These are phyloP conservation scores for Mallotus nudiflorus DNA, from an alignment of 345 rosid genomes.

Conservation along the genomic window DNA sequence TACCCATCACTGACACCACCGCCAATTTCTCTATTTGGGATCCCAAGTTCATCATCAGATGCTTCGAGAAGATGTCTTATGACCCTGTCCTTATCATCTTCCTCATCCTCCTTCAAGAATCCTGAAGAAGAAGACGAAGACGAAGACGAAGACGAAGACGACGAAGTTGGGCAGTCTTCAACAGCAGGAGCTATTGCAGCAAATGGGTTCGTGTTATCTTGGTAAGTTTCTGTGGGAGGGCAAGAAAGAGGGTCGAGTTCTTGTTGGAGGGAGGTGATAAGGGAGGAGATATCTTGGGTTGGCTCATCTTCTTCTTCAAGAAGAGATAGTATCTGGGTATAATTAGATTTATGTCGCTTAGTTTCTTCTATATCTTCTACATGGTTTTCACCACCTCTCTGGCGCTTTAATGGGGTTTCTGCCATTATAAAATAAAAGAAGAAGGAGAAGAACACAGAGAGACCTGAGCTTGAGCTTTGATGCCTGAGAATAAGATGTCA, in stretches of 20 bases:
- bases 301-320: conserved; percentile 49
- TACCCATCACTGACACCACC: conserved; percentile 8
- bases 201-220: conserved; percentile 11
- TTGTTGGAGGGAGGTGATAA: conserved; percentile 60
- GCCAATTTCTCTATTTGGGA: conserved; percentile 44
- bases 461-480: too few relatives aligned
- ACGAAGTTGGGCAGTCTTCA: conserved; percentile 13
- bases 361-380: conserved; percentile 33
- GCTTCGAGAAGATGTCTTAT: conserved; percentile 83
- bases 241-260: conserved; percentile 25
- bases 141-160: neutral
- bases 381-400: conserved; percentile 47
- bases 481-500: too few relatives aligned
- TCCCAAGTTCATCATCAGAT: conserved; percentile 89
- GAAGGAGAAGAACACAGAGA: neutral
- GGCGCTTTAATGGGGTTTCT: conserved; percentile 52
- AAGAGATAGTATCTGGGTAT: conserved; percentile 40
- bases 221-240: conserved; percentile 13
- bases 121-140: conserved; percentile 13
- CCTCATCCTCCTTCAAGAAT: conserved; percentile 23
- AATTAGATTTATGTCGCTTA: conserved; percentile 54
- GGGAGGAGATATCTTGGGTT: conserved; percentile 49
- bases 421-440: conserved; percentile 35
- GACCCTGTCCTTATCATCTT: conserved; percentile 50
- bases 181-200: neutral